A percentile compares a stretch with the other conserved stretches of the same genome.
Evolutionary conservation across 148 eudicot species (phyloP).

Genomic region (Dianthus caryophyllus): DNA sequence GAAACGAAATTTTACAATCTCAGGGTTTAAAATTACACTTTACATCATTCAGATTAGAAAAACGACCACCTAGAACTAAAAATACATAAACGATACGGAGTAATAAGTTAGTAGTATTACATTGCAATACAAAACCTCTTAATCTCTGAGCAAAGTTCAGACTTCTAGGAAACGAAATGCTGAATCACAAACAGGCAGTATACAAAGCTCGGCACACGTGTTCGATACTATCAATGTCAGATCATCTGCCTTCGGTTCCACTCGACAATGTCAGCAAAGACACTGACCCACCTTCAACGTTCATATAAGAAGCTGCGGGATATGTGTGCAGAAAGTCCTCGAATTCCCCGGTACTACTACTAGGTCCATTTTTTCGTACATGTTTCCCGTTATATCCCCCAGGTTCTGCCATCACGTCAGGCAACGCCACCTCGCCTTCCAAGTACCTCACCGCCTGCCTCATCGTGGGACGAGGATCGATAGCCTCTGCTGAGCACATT

Average conservation of each 20-base stretch:
- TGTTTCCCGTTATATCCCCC: slow-evolving; percentile 37
- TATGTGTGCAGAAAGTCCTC: slow-evolving; percentile 57
- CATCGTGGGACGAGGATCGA: slow-evolving; percentile 53
- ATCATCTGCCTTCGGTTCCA: slow-evolving; percentile 25
- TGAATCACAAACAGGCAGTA: not conserved
- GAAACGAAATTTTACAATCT: not conserved
- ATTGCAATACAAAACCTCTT: slow-evolving; percentile 4
- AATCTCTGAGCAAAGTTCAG: slow-evolving; percentile 13
- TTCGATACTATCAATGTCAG: not conserved
- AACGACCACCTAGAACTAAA: not conserved
- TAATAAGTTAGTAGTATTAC: slow-evolving; percentile 15
- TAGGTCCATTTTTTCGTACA: slow-evolving; percentile 5
- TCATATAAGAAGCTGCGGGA: slow-evolving; percentile 38
- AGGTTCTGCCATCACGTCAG: slow-evolving; percentile 37
- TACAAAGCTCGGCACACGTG: not conserved
- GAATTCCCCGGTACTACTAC: slow-evolving; percentile 28
- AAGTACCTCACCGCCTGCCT: slow-evolving; percentile 68
- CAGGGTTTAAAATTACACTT: not conserved
- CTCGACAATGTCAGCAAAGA: slow-evolving; percentile 31
- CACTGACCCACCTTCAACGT: slow-evolving; percentile 43
- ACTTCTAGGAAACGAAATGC: not conserved
- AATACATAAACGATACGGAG: slow-evolving; percentile 18
- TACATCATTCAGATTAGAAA: not conserved
- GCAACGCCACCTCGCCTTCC: slow-evolving; percentile 62
- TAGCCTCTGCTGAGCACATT: slow-evolving; percentile 56